Percentiles rank a stretch among this genome's conserved stretches.
These are phyloP conservation scores for Cardamine chenopodiifolia DNA, from an alignment of 345 rosid genomes.

Conservation along the genomic window DNA sequence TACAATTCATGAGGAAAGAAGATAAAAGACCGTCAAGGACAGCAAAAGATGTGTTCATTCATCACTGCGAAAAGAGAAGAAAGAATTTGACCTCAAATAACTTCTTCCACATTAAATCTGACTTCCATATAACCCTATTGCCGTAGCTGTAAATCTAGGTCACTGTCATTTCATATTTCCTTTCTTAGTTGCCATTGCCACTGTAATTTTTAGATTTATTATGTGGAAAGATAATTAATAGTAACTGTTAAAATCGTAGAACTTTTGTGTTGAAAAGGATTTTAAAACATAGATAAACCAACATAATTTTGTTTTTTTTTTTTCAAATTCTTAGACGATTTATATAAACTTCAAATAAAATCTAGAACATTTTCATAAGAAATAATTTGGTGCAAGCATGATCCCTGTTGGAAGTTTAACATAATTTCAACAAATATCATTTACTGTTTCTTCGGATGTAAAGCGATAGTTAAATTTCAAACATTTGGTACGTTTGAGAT, in stretches of 20 bases:
- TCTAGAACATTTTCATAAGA: too few species aligned
- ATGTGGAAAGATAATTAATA: neutral
- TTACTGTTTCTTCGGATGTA: neutral
- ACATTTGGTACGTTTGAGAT: neutral
- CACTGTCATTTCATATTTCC: neutral
- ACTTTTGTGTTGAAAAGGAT: neutral
- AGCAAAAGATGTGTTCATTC: neutral
- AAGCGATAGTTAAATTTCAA: neutral
- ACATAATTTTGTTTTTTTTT: neutral
- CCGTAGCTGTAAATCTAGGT: neutral
- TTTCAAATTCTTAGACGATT: too few species aligned
- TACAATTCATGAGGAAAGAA: constrained; percentile 6
- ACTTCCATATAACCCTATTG: neutral
- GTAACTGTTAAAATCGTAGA: neutral
- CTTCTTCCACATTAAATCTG: constrained; percentile 15
- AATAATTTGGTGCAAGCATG: constrained; percentile 3
- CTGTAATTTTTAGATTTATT: neutral
- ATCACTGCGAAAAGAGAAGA: constrained; percentile 13
- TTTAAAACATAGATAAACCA: too few species aligned
- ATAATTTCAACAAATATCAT: neutral
- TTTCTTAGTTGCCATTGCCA: neutral
- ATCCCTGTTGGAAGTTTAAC: constrained; percentile 4
- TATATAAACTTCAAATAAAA: too few species aligned
- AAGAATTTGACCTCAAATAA: constrained; percentile 29
- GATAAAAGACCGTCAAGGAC: neutral